Conservation (phyloP, 805 yeast species). For the Candida incommunis region DNA sequence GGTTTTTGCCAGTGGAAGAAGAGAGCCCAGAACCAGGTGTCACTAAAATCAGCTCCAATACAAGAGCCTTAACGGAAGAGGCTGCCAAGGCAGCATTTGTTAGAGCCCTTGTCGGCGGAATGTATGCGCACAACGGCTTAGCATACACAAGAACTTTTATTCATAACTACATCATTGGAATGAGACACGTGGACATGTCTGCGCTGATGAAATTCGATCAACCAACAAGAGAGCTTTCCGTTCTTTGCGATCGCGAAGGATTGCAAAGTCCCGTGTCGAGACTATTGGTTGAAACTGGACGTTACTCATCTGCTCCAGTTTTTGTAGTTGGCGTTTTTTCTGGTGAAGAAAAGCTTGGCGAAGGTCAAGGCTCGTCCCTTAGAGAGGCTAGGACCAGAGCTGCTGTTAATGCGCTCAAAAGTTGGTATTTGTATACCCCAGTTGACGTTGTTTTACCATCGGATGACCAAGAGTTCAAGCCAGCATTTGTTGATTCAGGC, state of each 20-base stretch:
- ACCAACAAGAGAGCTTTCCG: slow-evolving; percentile 74
- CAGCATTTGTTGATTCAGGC: neutral
- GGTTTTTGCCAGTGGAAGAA: slow-evolving; percentile 10
- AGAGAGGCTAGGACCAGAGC: slow-evolving; percentile 89
- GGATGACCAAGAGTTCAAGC: neutral
- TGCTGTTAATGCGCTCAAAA: slow-evolving; percentile 76
- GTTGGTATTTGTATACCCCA: slow-evolving; percentile 88
- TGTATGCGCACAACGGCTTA: slow-evolving; percentile 61
- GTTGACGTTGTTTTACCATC: slow-evolving; percentile 21
- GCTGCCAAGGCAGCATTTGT: slow-evolving; percentile 50
- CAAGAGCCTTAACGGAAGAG: slow-evolving; percentile 6
- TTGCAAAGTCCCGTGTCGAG: slow-evolving; percentile 66
- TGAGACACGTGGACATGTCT: slow-evolving; percentile 67
- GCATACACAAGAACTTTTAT: slow-evolving; percentile 55
- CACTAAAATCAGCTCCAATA: slow-evolving; percentile 16
- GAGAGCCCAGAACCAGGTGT: slow-evolving; percentile 20
- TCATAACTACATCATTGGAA: slow-evolving; percentile 48
- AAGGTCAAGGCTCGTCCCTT: slow-evolving; percentile 84
- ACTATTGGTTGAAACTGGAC: slow-evolving; percentile 85
- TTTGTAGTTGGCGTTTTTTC: slow-evolving; percentile 85
- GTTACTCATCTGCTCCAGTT: slow-evolving; percentile 69
- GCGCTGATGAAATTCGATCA: slow-evolving; percentile 67
- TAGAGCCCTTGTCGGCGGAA: slow-evolving; percentile 70
- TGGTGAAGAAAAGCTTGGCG: slow-evolving; percentile 75
- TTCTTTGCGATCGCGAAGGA: slow-evolving; percentile 61